Base-by-base conservation (phyloP, 2,329 filamentous ascomycete species). In the Pseudogymnoascus sp. region DNA sequence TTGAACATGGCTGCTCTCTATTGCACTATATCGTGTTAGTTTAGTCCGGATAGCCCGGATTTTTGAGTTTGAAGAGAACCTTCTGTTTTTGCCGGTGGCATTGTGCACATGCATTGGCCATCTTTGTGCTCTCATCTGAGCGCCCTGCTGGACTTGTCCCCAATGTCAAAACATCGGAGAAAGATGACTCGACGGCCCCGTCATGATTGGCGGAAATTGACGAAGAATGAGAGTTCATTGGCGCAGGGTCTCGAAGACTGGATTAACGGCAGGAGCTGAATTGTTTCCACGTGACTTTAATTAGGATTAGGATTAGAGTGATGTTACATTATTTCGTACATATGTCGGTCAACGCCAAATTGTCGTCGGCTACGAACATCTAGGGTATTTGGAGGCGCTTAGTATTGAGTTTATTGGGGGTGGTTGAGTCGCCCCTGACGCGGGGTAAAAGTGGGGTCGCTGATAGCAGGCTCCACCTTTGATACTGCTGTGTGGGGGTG, bases 41-140 rank as follows among this genome's bases (percentile, higher is more conserved):
- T 29, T 39, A 6, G 37, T 18, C 18, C 18, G 5, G 33, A 7
- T 4, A 3, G 6, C 15, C 31, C 12, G 13, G 25, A 15, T 39
- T 33, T 33, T 29, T 29, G 12, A 21, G 21, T 48, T 33, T 37
- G 18, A 39, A 13, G 27, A 39, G 6, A 52, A 61, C 61, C 55
- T 60, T 62, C 25, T 61, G 61, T 21, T 63, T 63, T 35, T 61
- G 61, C 39, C 59, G 21, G 25, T 61, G 61, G 35, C 61, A 63
- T 21, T 63, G 59, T 12, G 59, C 27, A 42, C 61, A 63, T 25
- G 55, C 61, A 37, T 60, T 63, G 3, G 60, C 62, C 42, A 60
- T 67, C 25, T 39, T 62, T n/a, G 9, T 64, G 21, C 42, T 29
- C 29, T 48, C 42, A 25, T 48, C 42, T 15, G 42, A 48, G 42